These are phyloP conservation scores for Phytophthora multivora DNA, from an alignment of 352 stramenopile genomes.

Conservation along the genomic window DNA sequence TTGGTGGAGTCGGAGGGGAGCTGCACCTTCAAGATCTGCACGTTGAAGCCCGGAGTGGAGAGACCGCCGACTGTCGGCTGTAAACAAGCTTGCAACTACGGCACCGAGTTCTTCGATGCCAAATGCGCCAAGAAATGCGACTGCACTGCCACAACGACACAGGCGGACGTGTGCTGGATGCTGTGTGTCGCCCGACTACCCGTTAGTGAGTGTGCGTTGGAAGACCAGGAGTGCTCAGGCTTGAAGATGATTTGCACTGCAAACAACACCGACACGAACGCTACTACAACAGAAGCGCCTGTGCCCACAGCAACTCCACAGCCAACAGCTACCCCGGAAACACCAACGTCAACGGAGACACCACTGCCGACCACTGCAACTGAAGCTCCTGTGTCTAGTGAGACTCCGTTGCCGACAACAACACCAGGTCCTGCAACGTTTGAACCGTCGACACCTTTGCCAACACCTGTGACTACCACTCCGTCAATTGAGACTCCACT, in stretches of 20 bases:
- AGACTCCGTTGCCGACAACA: not conserved
- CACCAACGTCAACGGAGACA: not conserved
- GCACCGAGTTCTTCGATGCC: slow-evolving; percentile 37
- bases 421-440: not conserved
- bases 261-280: slow-evolving; percentile 15
- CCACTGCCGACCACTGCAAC: not conserved
- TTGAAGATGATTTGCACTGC: slow-evolving; percentile 37
- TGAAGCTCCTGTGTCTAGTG: not conserved
- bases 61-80: slow-evolving; percentile 37
- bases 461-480: slow-evolving; percentile 4
- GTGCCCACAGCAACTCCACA: not conserved
- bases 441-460: slow-evolving; percentile 7
- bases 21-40: slow-evolving; percentile 43
- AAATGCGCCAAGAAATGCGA: slow-evolving; percentile 53
- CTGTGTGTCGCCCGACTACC: slow-evolving; percentile 41
- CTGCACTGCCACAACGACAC: slow-evolving; percentile 32
- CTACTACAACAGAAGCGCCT: slow-evolving; percentile 9
- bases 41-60: slow-evolving; percentile 30
- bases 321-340: not conserved
- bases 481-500: not conserved
- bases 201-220: slow-evolving; percentile 30
- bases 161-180: slow-evolving; percentile 64
- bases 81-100: slow-evolving; percentile 42
- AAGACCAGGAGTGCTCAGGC: slow-evolving; percentile 42
- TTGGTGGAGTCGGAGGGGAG: slow-evolving; percentile 45